These are phyloP conservation scores for Amylostereum areolatum DNA, from an alignment of 1,284 basidiomycete species.

Conservation along the genomic window DNA sequence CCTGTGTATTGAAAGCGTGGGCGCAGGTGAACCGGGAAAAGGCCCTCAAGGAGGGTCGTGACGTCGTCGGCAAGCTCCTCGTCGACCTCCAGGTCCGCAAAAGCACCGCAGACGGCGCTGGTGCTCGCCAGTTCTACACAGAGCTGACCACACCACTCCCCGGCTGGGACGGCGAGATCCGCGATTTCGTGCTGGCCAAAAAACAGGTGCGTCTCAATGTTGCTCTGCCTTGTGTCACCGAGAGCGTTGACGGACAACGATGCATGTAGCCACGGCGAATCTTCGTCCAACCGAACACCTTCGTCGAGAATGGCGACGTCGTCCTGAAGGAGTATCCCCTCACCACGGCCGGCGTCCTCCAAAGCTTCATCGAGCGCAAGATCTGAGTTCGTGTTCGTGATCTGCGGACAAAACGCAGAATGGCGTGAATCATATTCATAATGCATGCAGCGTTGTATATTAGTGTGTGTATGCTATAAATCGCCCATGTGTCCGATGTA, in stretches of 20 bases:
- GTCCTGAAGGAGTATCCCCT: slow-evolving; percentile 73
- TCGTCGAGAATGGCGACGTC: slow-evolving; percentile 59
- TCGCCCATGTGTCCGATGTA: no score
- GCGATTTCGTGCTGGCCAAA: slow-evolving; percentile 72
- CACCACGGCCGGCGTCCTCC: slow-evolving; percentile 64
- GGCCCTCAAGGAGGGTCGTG: slow-evolving; percentile 58
- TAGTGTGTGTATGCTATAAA: no score
- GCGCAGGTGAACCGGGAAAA: slow-evolving; percentile 62
- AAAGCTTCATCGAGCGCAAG: slow-evolving; percentile 73
- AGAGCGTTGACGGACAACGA: slow-evolving; percentile 2
- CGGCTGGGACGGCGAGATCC: slow-evolving; percentile 70
- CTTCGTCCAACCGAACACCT: slow-evolving; percentile 77
- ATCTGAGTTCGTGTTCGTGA: slow-evolving; percentile 31
- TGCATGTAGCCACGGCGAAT: slow-evolving; percentile 64
- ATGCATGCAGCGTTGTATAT: no score
- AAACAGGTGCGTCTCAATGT: slow-evolving; percentile 52
- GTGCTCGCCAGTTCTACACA: slow-evolving; percentile 70
- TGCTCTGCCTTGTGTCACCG: slow-evolving; percentile 1
- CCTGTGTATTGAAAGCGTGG: background rate
- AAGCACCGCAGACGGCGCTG: slow-evolving; percentile 76
- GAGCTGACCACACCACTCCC: slow-evolving; percentile 65
- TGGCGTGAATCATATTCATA: background rate
- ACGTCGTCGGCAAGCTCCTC: slow-evolving; percentile 65
- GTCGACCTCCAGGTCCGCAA: slow-evolving; percentile 76
- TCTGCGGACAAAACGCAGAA: background rate